Conservation (phyloP, 768 basidiomycete species). For the Lentinus tigrinus region DNA sequence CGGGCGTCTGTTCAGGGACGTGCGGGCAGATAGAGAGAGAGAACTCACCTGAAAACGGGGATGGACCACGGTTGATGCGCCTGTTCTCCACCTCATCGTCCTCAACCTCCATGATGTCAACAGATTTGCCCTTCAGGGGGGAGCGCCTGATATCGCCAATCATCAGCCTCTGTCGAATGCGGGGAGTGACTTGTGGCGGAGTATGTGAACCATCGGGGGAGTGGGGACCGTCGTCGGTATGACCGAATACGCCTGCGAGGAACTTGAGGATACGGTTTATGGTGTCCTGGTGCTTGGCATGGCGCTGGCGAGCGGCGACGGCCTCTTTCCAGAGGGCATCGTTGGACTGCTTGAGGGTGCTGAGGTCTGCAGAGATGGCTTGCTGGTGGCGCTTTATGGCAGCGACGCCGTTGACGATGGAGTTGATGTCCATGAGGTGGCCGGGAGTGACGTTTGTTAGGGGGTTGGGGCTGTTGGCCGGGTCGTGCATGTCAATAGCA, state of each 20-base stretch:
- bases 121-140: conserved; percentile 37
- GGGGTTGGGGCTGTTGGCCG: conserved; percentile 5
- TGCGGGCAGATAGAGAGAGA: neutral
- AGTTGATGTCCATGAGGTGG: conserved; percentile 72
- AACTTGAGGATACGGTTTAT: conserved; percentile 95
- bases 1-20: neutral
- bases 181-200: conserved; percentile 45
- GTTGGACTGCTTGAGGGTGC: conserved; percentile 84
- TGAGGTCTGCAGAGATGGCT: conserved; percentile 85
- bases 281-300: conserved; percentile 94
- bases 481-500: conserved; percentile 21
- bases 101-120: conserved; percentile 35
- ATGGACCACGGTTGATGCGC: neutral
- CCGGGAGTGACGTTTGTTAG: conserved; percentile 32
- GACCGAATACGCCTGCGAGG: conserved; percentile 88
- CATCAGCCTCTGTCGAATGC: conserved; percentile 58
- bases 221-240: conserved; percentile 33
- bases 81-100: conserved; percentile 38
- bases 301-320: conserved; percentile 68
- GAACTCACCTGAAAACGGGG: conserved; percentile 17
- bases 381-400: conserved; percentile 92
- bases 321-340: conserved; percentile 93
- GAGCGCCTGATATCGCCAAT: conserved; percentile 49
- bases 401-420: conserved; percentile 78
- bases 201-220: conserved; percentile 35